Percentiles rank a stretch among this genome's conserved stretches.
phyloP scores from a whole-genome alignment of 2,329 filamentous ascomycete genomes.

The Mycocentrospora acerina region DNA sequence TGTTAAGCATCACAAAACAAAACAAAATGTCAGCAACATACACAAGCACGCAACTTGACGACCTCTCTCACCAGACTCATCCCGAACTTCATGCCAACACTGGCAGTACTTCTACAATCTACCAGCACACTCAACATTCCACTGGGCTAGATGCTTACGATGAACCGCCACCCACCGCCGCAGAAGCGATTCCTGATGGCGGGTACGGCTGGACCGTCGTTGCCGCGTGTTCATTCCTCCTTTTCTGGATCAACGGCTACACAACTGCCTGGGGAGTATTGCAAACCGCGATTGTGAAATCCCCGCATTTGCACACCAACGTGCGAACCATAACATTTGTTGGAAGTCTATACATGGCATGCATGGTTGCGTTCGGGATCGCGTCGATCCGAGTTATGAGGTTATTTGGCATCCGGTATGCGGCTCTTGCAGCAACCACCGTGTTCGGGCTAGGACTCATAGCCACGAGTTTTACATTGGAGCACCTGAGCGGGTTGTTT shows the following conservation, averaged over 20 bases:
- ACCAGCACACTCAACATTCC: no score
- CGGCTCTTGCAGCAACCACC: background rate
- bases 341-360: slow-evolving; percentile 54
- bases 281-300: slow-evolving; percentile 57
- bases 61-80: no score
- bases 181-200: slow-evolving; percentile 49
- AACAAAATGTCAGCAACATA: no score
- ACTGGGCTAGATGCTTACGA: no score
- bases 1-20: no score
- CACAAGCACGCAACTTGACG: no score
- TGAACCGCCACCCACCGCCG: background rate
- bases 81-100: no score
- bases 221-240: slow-evolving; percentile 51
- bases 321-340: slow-evolving; percentile 58
- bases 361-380: slow-evolving; percentile 56
- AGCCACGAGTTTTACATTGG: slow-evolving; percentile 49
- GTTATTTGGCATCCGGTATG: slow-evolving; percentile 49
- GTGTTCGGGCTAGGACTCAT: slow-evolving; percentile 49
- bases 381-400: slow-evolving; percentile 55
- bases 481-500: slow-evolving; percentile 52
- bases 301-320: slow-evolving; percentile 39
- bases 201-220: slow-evolving; percentile 61
- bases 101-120: no score
- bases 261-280: slow-evolving; percentile 63
- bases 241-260: slow-evolving; percentile 56